Conservation (phyloP, 1,284 basidiomycete genomes). For the Apiotrichum gamsii region DNA sequence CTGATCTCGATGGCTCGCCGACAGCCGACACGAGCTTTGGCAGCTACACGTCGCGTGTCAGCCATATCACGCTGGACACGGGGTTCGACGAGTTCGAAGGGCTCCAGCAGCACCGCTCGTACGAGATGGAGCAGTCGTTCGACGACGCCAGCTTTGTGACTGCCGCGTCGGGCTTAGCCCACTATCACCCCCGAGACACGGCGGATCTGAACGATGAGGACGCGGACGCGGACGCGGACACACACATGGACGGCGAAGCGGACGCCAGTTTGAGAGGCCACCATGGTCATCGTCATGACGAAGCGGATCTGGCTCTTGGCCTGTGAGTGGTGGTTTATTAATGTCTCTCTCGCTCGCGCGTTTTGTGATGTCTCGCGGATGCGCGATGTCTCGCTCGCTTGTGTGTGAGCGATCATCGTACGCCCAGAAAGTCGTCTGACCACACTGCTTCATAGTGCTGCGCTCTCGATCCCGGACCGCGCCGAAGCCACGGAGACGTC, state of each 20-base stretch:
- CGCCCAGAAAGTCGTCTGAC: not conserved
- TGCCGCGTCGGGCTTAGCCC: no score
- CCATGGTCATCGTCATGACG: not conserved
- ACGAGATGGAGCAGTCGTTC: not conserved
- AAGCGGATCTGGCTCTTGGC: conserved; percentile 2
- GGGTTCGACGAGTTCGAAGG: no score
- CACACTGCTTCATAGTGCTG: not conserved
- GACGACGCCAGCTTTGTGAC: no score
- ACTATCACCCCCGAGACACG: no score
- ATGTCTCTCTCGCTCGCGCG: no score
- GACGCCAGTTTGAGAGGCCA: not conserved
- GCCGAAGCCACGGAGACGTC: not conserved
- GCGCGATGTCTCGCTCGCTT: not conserved
- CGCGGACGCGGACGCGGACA: not conserved
- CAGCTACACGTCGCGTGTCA: no score
- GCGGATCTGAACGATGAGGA: not conserved
- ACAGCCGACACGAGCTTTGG: not conserved
- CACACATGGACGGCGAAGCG: not conserved
- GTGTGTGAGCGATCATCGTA: not conserved
- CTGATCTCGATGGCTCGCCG: not conserved
- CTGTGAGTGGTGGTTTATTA: conserved; percentile 1
- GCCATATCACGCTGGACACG: no score
- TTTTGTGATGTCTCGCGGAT: not conserved
- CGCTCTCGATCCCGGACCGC: not conserved
- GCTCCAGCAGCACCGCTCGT: no score